Percentiles rank a stretch among this genome's conserved stretches.
phyloP scores from a whole-genome alignment of 495 filamentous ascomycete species.

The Lasiosphaeria hispida region DNA sequence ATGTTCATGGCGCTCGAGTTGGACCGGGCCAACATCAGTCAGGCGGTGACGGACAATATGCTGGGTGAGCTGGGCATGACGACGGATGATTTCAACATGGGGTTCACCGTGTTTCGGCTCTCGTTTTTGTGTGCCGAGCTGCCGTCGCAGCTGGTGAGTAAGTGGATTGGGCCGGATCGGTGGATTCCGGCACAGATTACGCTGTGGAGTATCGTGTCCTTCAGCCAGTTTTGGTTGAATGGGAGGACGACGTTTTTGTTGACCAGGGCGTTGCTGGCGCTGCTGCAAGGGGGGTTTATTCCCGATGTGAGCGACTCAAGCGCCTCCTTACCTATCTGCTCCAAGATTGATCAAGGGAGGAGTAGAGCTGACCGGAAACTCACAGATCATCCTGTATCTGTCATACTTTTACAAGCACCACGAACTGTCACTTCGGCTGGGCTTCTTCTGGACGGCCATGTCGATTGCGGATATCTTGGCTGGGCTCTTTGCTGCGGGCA shows the following conservation, averaged over 20 bases:
- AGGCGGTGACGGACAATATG: conserved; percentile 37
- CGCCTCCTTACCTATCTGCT: not conserved
- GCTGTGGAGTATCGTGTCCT: conserved; percentile 44
- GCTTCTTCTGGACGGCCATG: conserved; percentile 65
- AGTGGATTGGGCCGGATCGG: conserved; percentile 67
- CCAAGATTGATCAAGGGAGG: too few species aligned
- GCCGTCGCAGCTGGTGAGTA: conserved; percentile 69
- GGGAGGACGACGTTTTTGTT: conserved; percentile 39
- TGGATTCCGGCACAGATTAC: conserved; percentile 68
- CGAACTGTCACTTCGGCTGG: conserved; percentile 56
- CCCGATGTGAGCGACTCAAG: conserved; percentile 48
- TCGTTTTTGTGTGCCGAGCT: conserved; percentile 67
- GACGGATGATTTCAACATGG: conserved; percentile 51
- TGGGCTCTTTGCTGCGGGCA: conserved; percentile 68
- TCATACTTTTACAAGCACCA: conserved; percentile 65
- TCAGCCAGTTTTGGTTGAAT: conserved; percentile 28
- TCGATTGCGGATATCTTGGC: conserved; percentile 61
- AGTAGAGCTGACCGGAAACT: not conserved
- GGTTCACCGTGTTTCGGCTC: conserved; percentile 67
- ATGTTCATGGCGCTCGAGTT: conserved; percentile 25
- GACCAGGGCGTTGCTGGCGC: conserved; percentile 36
- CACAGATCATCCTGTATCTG: conserved; percentile 57
- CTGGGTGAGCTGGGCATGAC: conserved; percentile 30
- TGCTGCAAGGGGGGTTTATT: conserved; percentile 54
- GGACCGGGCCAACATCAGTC: conserved; percentile 22